A percentile compares a stretch with the other conserved stretches of the same genome.
Evolutionary conservation across 192 early-diverging fungal species (phyloP).

Genomic region (Chytriomyces sp.): DNA sequence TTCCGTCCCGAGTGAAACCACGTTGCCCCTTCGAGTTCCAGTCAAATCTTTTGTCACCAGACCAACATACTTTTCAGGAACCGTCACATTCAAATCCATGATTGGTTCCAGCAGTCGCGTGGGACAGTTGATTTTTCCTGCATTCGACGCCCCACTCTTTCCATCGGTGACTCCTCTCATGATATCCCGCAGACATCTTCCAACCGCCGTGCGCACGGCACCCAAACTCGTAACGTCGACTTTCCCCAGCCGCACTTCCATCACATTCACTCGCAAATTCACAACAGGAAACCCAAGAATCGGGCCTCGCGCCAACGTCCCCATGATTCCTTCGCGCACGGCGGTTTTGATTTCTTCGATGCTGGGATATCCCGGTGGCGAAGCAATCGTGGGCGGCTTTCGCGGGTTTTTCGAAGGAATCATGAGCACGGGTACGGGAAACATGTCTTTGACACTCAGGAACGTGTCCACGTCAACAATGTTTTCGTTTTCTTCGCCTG

Average conservation of each 20-base stretch:
- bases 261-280: conserved; percentile 44
- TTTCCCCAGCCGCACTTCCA: conserved; percentile 27
- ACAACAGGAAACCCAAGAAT: conserved; percentile 80
- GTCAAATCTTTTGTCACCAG: conserved; percentile 80
- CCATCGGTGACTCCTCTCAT: conserved; percentile 37
- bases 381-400: not conserved
- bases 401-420: conserved; percentile 6
- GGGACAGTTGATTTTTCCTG: not conserved
- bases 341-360: conserved; percentile 48
- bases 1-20: conserved; percentile 59
- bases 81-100: conserved; percentile 73
- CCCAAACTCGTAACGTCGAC: conserved; percentile 41
- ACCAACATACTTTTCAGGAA: conserved; percentile 77
- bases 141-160: not conserved
- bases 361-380: conserved; percentile 29
- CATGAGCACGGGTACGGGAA: conserved; percentile 18
- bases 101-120: conserved; percentile 78
- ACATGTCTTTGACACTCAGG: conserved; percentile 11
- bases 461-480: conserved; percentile 8
- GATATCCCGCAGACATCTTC: conserved; percentile 49
- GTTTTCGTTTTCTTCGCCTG: not conserved
- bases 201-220: conserved; percentile 57
- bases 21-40: conserved; percentile 73
- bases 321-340: conserved; percentile 68
- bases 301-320: conserved; percentile 75